Base-by-base conservation (phyloP, 2,329 filamentous ascomycete species). In the Stylonectria norvegica region DNA sequence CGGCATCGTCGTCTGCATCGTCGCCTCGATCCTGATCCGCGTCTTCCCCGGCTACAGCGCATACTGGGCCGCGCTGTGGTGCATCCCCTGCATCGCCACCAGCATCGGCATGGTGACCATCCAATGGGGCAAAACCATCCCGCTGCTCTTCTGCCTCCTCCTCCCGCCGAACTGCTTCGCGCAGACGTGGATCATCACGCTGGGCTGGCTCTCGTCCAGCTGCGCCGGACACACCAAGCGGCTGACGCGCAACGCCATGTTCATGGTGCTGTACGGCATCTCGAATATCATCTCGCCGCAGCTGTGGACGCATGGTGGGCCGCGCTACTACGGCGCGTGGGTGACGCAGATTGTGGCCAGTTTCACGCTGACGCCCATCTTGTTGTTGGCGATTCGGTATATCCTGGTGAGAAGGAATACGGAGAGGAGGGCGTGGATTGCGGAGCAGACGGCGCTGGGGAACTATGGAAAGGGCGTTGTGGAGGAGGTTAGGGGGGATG, bases 161-260 rank as follows among this genome's bases (percentile, higher is more conserved):
- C 34, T 49, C 2, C 43, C 46, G 1, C 43, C 40, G 3, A 49
- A 49, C 25, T 44, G 43, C 12, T 49, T 49, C 15, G 46, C 43
- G 5, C 45, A 47, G 28, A 49, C 46, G 4, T 49, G 45, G 43
- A 49, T 49, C 17, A 44, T 49, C 15, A 39, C 46, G 3, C 37
- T 49, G 1, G 46, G 46, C 2, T 49, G 46, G 53, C 43, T 23
- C 23, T 55, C 28, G 39, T 53, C 20, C 27, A 52, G 48, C 25
- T 55, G 41, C 22, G 63, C 63, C 0, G 64, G 67, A 1, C 66
- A 69, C 42, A 69, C 67, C 0, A 70, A 70, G 53, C 68, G 68
- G 46, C 64, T 65, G 3, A 67, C 65, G 1, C 58, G 65, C 16
- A 67, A 65, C 14, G 64, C 59, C 11, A 49, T 67, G 40, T 66